Percentiles rank a stretch among this genome's conserved stretches.
These are phyloP conservation scores for Macroventuria anomochaeta DNA, from an alignment of 2,329 filamentous ascomycete genomes.

Conservation along the genomic window DNA sequence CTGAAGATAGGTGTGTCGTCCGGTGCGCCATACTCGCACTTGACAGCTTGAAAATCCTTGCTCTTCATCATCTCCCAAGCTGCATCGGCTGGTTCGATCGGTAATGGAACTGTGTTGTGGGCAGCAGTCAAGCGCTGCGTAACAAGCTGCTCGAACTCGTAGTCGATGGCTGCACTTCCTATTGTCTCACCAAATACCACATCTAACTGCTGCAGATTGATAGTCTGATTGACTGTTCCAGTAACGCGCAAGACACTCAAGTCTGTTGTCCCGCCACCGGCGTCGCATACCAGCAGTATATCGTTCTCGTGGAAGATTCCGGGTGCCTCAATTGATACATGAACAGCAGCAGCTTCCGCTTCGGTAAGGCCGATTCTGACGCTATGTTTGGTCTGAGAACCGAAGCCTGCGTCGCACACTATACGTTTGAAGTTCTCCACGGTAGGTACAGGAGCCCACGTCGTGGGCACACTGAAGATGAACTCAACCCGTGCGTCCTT, in stretches of 20 bases:
- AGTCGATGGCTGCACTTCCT: constrained; percentile 51
- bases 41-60: constrained; percentile 49
- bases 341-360: constrained; percentile 61
- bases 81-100: constrained; percentile 43
- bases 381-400: constrained; percentile 45
- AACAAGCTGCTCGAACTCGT: constrained; percentile 49
- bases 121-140: constrained; percentile 38
- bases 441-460: constrained; percentile 59
- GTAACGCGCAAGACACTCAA: constrained; percentile 47
- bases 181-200: constrained; percentile 51
- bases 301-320: constrained; percentile 38
- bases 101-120: constrained; percentile 32
- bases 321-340: constrained; percentile 43
- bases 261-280: constrained; percentile 58
- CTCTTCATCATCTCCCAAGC: constrained; percentile 53
- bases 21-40: constrained; percentile 50
- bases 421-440: constrained; percentile 60
- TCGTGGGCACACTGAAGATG: constrained; percentile 64
- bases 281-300: constrained; percentile 58
- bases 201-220: constrained; percentile 44
- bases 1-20: constrained; percentile 47
- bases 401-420: constrained; percentile 59
- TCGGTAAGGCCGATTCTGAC: constrained; percentile 58
- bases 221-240: constrained; percentile 33
- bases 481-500: constrained; percentile 57